A percentile compares a stretch with the other conserved stretches of the same genome.
phyloP scores from a whole-genome alignment of 2,329 filamentous ascomycete genomes.

The Cladosporium halotolerans region DNA sequence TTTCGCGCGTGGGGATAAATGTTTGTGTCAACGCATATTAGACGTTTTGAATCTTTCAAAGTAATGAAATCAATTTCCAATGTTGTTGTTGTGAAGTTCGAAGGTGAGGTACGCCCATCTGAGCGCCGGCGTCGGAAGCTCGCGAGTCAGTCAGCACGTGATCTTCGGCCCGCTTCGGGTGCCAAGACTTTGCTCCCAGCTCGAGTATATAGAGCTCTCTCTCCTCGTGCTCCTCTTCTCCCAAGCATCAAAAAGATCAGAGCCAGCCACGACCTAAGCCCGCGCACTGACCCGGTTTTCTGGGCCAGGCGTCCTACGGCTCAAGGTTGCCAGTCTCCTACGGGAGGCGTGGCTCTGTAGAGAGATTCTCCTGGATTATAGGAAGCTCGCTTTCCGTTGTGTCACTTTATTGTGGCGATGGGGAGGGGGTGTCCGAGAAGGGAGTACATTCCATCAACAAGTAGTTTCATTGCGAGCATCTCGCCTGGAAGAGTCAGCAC shows the following conservation, averaged over 20 bases:
- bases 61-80: not conserved
- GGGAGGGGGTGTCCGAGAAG: conserved; percentile 64
- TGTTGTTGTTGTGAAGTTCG: not conserved
- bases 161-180: not conserved
- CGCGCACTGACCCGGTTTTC: conserved; percentile 33
- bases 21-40: not conserved
- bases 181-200: not conserved
- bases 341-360: conserved; percentile 57
- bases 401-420: conserved; percentile 69
- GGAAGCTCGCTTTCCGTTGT: conserved; percentile 65
- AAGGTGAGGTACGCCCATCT: not conserved
- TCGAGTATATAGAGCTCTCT: conserved; percentile 3
- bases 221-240: conserved; percentile 30
- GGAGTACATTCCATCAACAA: conserved; percentile 49
- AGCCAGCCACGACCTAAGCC: conserved; percentile 65
- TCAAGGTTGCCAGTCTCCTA: conserved; percentile 61
- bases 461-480: not conserved
- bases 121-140: too few relatives aligned
- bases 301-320: conserved; percentile 43
- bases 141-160: not conserved
- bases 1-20: not conserved
- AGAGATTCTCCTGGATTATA: conserved; percentile 52
- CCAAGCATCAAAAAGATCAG: conserved; percentile 55
- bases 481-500: too few relatives aligned
- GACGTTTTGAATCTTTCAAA: not conserved